A percentile compares a stretch with the other conserved stretches of the same genome.
phyloP scores from a whole-genome alignment of 2,329 filamentous ascomycete genomes.

The Chaetomiaceae sp. region DNA sequence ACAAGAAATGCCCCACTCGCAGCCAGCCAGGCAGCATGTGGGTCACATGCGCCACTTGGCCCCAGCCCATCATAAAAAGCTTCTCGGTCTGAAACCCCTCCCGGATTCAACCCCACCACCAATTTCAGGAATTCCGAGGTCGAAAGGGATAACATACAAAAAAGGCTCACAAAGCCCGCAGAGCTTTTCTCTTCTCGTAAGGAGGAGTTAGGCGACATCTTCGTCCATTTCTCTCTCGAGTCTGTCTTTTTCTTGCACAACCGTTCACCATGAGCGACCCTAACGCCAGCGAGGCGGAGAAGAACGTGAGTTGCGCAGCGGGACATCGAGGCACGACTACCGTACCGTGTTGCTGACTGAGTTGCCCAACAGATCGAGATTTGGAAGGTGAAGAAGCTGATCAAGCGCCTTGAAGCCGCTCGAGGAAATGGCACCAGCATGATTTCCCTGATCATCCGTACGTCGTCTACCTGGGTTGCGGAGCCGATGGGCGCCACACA shows the following conservation, averaged over 20 bases:
- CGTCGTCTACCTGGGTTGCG: slow-evolving; percentile 31
- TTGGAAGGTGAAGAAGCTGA: slow-evolving; percentile 99
- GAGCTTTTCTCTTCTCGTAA: slow-evolving; percentile 12
- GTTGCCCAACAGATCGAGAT: slow-evolving; percentile 54
- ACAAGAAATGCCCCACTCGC: slow-evolving; percentile 8
- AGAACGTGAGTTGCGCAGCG: slow-evolving; percentile 66
- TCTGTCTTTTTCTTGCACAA: slow-evolving; percentile 16
- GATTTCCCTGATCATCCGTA: slow-evolving; percentile 99
- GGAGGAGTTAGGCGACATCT: slow-evolving; percentile 18
- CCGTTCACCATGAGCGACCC: slow-evolving; percentile 73
- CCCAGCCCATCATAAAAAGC: slow-evolving; percentile 19
- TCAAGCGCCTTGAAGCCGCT: slow-evolving; percentile 95
- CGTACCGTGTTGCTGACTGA: slow-evolving; percentile 15
- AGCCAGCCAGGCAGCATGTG: slow-evolving; percentile 11
- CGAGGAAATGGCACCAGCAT: slow-evolving; percentile 98
- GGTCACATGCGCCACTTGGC: slow-evolving; percentile 12
- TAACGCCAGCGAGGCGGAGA: slow-evolving; percentile 89
- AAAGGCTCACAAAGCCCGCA: neutral
- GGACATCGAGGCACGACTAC: neutral
- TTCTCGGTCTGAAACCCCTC: slow-evolving; percentile 21
- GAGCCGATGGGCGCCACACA: neutral
- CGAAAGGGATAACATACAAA: slow-evolving; percentile 10
- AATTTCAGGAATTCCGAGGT: slow-evolving; percentile 17
- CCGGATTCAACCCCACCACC: slow-evolving; percentile 22
- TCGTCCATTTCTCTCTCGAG: slow-evolving; percentile 22